These are phyloP conservation scores for Pascua guehoae DNA, from an alignment of 1,284 basidiomycete genomes.

Conservation along the genomic window DNA sequence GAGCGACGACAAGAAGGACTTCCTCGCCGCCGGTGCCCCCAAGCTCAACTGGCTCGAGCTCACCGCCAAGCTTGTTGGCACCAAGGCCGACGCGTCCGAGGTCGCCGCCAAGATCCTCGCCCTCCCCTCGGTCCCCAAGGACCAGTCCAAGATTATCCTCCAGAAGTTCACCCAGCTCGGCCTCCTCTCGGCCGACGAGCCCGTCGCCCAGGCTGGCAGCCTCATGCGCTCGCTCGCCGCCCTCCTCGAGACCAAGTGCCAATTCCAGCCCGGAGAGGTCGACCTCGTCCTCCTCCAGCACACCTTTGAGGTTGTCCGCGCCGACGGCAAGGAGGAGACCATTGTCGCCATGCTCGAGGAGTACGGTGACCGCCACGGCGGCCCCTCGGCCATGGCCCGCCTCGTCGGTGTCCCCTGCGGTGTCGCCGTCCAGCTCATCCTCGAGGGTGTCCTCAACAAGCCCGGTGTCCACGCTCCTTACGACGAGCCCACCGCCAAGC, in stretches of 20 bases:
- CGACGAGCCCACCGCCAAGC: slow-evolving; percentile 72
- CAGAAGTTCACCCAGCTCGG: slow-evolving; percentile 92
- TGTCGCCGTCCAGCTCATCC: slow-evolving; percentile 79
- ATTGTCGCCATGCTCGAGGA: slow-evolving; percentile 88
- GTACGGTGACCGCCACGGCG: slow-evolving; percentile 73
- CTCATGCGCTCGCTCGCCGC: slow-evolving; percentile 93
- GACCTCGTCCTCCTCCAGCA: slow-evolving; percentile 98
- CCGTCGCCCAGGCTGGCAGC: slow-evolving; percentile 66
- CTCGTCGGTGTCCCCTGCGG: slow-evolving; percentile 92
- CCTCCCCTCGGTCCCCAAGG: slow-evolving; percentile 67
- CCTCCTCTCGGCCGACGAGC: slow-evolving; percentile 69
- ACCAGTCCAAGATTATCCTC: slow-evolving; percentile 72
- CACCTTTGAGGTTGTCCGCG: slow-evolving; percentile 86
- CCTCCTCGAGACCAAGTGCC: slow-evolving; percentile 84
- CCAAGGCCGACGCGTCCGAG: slow-evolving; percentile 67
- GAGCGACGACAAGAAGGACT: slow-evolving; percentile 70
- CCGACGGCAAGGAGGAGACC: slow-evolving; percentile 78
- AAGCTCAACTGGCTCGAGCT: slow-evolving; percentile 75
- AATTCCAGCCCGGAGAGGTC: slow-evolving; percentile 83
- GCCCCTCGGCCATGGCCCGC: slow-evolving; percentile 89
- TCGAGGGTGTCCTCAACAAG: slow-evolving; percentile 64
- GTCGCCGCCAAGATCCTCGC: slow-evolving; percentile 69
- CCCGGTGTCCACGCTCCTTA: slow-evolving; percentile 88
- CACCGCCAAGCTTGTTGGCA: slow-evolving; percentile 72
- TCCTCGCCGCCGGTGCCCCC: slow-evolving; percentile 61